phyloP scores from a whole-genome alignment of 1,284 basidiomycete genomes.

The Microbotryomycetes sp. region DNA sequence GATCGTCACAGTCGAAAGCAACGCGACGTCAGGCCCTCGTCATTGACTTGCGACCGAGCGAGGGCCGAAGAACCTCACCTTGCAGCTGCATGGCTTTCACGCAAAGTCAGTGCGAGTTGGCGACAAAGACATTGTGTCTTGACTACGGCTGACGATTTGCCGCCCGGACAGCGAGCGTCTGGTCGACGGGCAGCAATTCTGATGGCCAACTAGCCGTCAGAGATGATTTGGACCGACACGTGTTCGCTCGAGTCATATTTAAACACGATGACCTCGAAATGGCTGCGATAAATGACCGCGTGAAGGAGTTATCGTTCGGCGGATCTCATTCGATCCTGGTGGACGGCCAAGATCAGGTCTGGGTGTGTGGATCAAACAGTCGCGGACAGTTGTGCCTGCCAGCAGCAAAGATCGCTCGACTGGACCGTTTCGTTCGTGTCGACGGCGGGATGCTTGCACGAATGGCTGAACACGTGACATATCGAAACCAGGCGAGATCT shows the following conservation, averaged over 20 bases:
- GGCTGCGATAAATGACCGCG: slow-evolving; percentile 18
- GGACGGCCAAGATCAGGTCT: background rate
- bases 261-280: no score
- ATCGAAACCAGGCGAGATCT: background rate
- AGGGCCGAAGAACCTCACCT: no score
- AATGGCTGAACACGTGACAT: background rate
- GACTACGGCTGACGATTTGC: no score
- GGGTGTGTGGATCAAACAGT: slow-evolving; percentile 18
- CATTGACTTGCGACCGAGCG: no score
- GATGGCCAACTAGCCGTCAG: slow-evolving; percentile 64
- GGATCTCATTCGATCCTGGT: slow-evolving; percentile 61
- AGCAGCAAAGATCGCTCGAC: background rate
- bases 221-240: slow-evolving; percentile 49
- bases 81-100: no score
- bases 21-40: no score
- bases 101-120: no score
- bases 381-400: slow-evolving; percentile 14
- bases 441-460: background rate
- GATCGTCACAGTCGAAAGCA: no score
- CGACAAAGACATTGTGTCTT: no score
- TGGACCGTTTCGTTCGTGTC: background rate
- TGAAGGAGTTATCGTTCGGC: slow-evolving; percentile 53
- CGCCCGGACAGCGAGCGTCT: no score
- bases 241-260: no score
- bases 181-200: slow-evolving; percentile 65